Conservation (phyloP, 495 filamentous ascomycete genomes). For the Rhypophila decipiens region DNA sequence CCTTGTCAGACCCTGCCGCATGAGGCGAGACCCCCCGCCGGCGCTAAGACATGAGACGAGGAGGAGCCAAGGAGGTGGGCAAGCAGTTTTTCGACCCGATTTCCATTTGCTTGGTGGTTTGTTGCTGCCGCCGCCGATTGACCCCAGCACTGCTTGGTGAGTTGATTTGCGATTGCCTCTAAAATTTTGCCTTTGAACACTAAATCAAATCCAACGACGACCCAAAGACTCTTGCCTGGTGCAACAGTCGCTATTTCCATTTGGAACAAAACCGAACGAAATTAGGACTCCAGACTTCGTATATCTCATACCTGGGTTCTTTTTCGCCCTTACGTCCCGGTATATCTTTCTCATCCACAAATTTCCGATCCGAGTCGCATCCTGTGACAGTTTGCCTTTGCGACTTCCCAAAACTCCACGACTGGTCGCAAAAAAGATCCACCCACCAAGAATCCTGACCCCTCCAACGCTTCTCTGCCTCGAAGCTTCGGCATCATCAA, state of each 20-base stretch:
- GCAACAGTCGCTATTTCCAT: slow-evolving; percentile 25
- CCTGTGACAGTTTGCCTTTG: neutral
- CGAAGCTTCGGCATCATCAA: neutral
- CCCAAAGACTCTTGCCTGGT: slow-evolving; percentile 21
- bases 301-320: too few species aligned
- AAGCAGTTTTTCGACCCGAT: slow-evolving; percentile 7
- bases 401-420: neutral
- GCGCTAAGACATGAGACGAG: slow-evolving; percentile 5
- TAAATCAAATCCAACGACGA: neutral
- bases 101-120: neutral
- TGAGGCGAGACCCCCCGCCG: neutral
- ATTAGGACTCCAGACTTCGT: too few species aligned
- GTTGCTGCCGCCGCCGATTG: slow-evolving; percentile 3
- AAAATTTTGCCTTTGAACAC: neutral
- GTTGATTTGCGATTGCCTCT: slow-evolving; percentile 10
- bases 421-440: neutral
- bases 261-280: too few species aligned
- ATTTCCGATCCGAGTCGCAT: neutral
- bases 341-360: too few species aligned
- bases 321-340: too few species aligned
- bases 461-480: neutral
- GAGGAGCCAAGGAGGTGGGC: slow-evolving; percentile 2
- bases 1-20: neutral
- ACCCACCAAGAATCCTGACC: neutral
- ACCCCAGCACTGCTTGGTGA: too few species aligned